These are phyloP conservation scores for Terana coerulea DNA, from an alignment of 768 basidiomycete genomes.

Conservation along the genomic window DNA sequence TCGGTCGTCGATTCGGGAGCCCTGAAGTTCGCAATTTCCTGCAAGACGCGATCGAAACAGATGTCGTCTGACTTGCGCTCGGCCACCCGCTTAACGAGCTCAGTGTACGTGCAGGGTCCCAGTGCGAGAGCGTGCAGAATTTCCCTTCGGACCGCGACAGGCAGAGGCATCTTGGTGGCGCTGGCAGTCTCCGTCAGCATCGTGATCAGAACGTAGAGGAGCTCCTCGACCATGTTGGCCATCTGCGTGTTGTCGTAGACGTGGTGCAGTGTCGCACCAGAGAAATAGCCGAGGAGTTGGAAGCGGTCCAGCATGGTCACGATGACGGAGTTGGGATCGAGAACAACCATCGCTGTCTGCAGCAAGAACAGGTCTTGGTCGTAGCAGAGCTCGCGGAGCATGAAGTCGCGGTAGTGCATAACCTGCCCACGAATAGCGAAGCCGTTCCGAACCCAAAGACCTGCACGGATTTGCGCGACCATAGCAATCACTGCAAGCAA, in stretches of 20 bases:
- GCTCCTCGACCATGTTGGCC: conserved; percentile 87
- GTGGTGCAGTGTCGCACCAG: conserved; percentile 53
- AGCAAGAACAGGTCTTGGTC: conserved; percentile 94
- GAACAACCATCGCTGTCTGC: conserved; percentile 76
- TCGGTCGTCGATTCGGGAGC: conserved; percentile 77
- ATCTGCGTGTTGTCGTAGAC: conserved; percentile 69
- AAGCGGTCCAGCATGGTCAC: conserved; percentile 90
- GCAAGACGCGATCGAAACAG: conserved; percentile 74
- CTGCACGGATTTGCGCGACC: conserved; percentile 93
- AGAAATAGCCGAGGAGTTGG: conserved; percentile 76
- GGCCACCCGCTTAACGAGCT: conserved; percentile 85
- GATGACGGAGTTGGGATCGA: conserved; percentile 76
- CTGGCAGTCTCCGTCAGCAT: conserved; percentile 80
- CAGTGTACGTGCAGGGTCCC: conserved; percentile 85
- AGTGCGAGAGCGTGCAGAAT: conserved; percentile 89
- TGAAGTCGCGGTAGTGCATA: conserved; percentile 93
- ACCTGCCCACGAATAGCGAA: conserved; percentile 93
- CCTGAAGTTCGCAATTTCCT: conserved; percentile 77
- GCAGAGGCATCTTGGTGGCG: conserved; percentile 63
- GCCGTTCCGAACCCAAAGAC: conserved; percentile 97
- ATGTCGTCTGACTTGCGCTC: conserved; percentile 85
- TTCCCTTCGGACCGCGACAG: conserved; percentile 69
- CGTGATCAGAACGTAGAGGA: conserved; percentile 82
- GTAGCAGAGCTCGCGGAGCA: conserved; percentile 92
- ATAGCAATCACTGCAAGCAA: conserved; percentile 78